Evolutionary conservation across 768 basidiomycete genomes (phyloP), one percentile per base, ranked within the genome.

Genomic region (Russula brevipes): DNA sequence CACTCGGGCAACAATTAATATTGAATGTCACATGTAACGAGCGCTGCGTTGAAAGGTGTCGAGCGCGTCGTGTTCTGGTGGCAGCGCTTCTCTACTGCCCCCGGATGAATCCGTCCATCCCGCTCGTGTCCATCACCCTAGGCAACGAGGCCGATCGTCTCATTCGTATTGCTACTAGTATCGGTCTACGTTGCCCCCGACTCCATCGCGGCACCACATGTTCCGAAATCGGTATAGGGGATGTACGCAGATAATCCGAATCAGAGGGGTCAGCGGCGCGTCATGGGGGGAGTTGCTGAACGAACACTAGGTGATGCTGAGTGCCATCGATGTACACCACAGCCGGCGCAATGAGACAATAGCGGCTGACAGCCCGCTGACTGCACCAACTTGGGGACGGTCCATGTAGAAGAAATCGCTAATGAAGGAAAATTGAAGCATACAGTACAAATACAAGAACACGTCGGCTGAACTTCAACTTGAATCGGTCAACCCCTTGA

Each of bases 371-470:
- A 1, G 10, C 9, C 38, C 55, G 17, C 54, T 1, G 35, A 62
- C 38, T 1, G 10, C 9, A 17, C 56, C 61, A 4, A 66, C 39
- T 2, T 11, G 35, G 12, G 4, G 17, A 63, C 63, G 0, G 31
- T 54, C 24, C 3, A 36, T 57, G 41, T 54, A 53, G 12, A 63
- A 50, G 57, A 58, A 63, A 47, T 63, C 56, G 44, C 61, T 58
- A 36, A 63, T 11, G 2, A 0, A 66, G 57, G 35, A 66, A 63
- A 4, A 63, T 19, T 0, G 65, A 57, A 24, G 59, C 6, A 19
- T 66, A 61, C 31, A 66, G 42, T 19, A 63, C 31, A 2, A 57
- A 12, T 59, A 57, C 54, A 63, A 42, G 41, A 62, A 57, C 17
- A 47, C 47, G 24, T 24, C 24, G 24, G 24, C 24, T 24, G 24